Evolutionary conservation across 768 basidiomycete species (phyloP), one percentile per base, ranked within the genome.

Genomic region (Mrakia frigida): DNA sequence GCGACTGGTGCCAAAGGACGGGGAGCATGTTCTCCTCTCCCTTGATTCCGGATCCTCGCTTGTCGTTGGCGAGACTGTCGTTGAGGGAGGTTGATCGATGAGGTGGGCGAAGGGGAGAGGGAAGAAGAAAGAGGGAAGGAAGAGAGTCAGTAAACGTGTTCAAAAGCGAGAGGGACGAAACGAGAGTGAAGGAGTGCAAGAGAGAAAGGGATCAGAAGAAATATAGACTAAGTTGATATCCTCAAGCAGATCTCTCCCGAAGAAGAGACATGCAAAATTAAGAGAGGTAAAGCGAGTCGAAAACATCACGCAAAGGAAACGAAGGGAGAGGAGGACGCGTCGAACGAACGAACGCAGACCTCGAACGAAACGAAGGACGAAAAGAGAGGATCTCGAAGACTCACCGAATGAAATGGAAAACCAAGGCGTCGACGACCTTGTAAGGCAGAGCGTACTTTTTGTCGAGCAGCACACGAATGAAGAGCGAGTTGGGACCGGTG

Each of bases 361-460:
- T n/a, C 56, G 56, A 21, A 41, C 39, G 6, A 41, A 41, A 65
- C 11, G 39, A 6, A 21, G 65, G 14, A 39, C 0, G 39, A 6
- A 39, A 21, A 21, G 6, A 37, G 31, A 4, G 46, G 46, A 50
- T 50, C 3, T n/a, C 28, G 56, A n/a, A 39, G 21, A 73, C 71
- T 56, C 21, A 73, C 65, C 94, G 91, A 81, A 98, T 94, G 83
- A 97, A 99, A 85, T 99, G 97, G 87, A 97, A 96, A 18, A 98
- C 95, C 76, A 99, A 88, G 3, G 93, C 92, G 82, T 99, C 97
- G 73, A 99, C 89, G 39, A 97, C 96, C 85, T 98, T 96, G 87
- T 94, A 99, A 0, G 97, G 97, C 41, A 99, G 86, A 77, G 97
- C 93, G 82, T 95, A 92, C 83, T 99, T 99, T 85, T 99, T 99